Conservation (phyloP, 169 alveolate genomes). For the Cyclospora cayetanensis region DNA sequence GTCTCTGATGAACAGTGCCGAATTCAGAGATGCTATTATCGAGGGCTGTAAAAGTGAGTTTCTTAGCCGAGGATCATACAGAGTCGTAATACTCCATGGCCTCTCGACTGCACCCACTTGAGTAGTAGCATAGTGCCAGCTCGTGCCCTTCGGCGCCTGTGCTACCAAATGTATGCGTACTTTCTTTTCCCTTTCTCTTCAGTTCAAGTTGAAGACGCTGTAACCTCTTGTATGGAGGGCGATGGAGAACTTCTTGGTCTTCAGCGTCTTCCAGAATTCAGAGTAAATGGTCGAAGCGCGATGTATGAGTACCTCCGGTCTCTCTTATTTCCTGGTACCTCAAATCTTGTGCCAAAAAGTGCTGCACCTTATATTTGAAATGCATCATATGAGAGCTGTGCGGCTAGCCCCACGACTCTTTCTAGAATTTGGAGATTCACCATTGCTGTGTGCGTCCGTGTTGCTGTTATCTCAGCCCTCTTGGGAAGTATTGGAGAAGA, state of each 20-base stretch:
- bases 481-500: slow-evolving; percentile 11
- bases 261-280: slow-evolving; percentile 29
- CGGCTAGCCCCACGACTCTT: too few relatives aligned
- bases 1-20: slow-evolving; percentile 13
- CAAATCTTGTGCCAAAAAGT: too few relatives aligned
- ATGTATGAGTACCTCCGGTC: slow-evolving; percentile 34
- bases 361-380: too few relatives aligned
- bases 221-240: slow-evolving; percentile 27
- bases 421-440: too few relatives aligned
- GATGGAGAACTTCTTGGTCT: slow-evolving; percentile 53
- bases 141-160: too few relatives aligned
- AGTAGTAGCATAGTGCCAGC: too few relatives aligned
- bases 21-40: slow-evolving; percentile 41
- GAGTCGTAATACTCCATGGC: too few relatives aligned
- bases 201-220: slow-evolving; percentile 51
- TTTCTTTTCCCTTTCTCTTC: not conserved
- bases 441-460: not conserved
- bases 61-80: too few relatives aligned
- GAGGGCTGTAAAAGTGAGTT: slow-evolving; percentile 59
- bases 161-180: not conserved
- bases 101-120: not conserved
- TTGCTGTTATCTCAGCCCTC: slow-evolving; percentile 41
- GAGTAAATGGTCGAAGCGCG: slow-evolving; percentile 1
- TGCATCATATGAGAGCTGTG: too few relatives aligned
- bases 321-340: slow-evolving; percentile 44